Base-by-base conservation (phyloP, 129 eudicot genomes). In the Chrysanthemum lavandulifolium region DNA sequence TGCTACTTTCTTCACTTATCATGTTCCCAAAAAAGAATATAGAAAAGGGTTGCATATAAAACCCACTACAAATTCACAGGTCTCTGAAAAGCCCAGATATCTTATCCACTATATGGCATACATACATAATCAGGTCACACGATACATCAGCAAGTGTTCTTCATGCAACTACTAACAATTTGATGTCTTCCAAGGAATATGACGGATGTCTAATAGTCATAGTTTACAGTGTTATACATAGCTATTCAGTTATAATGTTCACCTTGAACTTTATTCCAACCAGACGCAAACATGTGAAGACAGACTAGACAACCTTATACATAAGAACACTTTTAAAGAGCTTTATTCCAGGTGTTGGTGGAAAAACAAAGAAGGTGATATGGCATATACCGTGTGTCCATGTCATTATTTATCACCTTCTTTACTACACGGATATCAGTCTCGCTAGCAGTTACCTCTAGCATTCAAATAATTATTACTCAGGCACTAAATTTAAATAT, bases 241-340 rank as follows among this genome's bases (percentile, higher is more conserved):
- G 53, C 23, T 51, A 54, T 21, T 54, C 66, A 65, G 21, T 36
- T 65, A 65, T 23, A 33, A 52, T 65, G 65, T 74, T 74, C 65
- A 36, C 65, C 9, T 10, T 53, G 13, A 52, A 61, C 76, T 45
- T 59, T 14, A 72, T 45, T 71, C 19, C 2, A 19, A 43, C 31
- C 52, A 31, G 27, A 48, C 52, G 18, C 13, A 21, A 53, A 18
- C 15, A 27, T 29, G 27, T 61, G 27, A 59, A 14, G 31, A 56
- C 14, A 53, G 63, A 54, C 33, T 29, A 69, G 49, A 47, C 69
- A 25, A 15, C 69, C 27, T 47, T 10, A 73, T 68, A 72, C 47
- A 21, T 25, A 29, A 13, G 15, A 69, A n/a, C 2, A 13, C 8
- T 59, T 59, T 57, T 21, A 13, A 21, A 29, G 27, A 13, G 33